Conservation (phyloP, 805 yeast genomes). For the Kodamaea hsintzibuensis region DNA sequence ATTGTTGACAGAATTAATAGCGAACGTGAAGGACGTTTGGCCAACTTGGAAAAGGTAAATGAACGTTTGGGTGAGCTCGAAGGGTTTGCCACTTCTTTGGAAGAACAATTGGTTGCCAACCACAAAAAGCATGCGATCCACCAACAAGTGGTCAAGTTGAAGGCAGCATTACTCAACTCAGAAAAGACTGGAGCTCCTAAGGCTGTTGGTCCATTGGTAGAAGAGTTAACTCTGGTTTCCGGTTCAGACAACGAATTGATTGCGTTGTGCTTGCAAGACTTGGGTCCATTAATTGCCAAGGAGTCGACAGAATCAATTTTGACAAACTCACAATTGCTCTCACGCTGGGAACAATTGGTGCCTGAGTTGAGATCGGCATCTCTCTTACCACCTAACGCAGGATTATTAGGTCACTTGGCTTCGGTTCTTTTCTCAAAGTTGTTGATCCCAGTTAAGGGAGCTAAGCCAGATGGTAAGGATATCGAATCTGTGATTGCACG, state of each 20-base stretch:
- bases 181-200: slow-evolving; percentile 20
- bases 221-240: slow-evolving; percentile 24
- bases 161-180: slow-evolving; percentile 22
- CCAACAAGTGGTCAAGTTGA: slow-evolving; percentile 34
- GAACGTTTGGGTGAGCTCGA: slow-evolving; percentile 56
- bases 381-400: slow-evolving; percentile 91
- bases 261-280: slow-evolving; percentile 30
- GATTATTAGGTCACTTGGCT: slow-evolving; percentile 86
- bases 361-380: slow-evolving; percentile 90
- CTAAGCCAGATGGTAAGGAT: slow-evolving; percentile 63
- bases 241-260: slow-evolving; percentile 36
- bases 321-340: slow-evolving; percentile 72
- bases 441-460: slow-evolving; percentile 75
- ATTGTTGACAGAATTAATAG: slow-evolving; percentile 53
- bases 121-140: slow-evolving; percentile 35
- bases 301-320: slow-evolving; percentile 56
- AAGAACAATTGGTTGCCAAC: slow-evolving; percentile 33
- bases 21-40: slow-evolving; percentile 74
- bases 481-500: slow-evolving; percentile 87
- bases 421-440: slow-evolving; percentile 76
- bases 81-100: slow-evolving; percentile 48
- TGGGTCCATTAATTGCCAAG: slow-evolving; percentile 36
- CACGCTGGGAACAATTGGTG: slow-evolving; percentile 75
- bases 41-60: slow-evolving; percentile 62
- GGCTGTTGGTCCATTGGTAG: slow-evolving; percentile 40